Evolutionary conservation across 2,329 filamentous ascomycete genomes (phyloP), one percentile per base, ranked within the genome.

Genomic region (Arthrobotrys musiformis): DNA sequence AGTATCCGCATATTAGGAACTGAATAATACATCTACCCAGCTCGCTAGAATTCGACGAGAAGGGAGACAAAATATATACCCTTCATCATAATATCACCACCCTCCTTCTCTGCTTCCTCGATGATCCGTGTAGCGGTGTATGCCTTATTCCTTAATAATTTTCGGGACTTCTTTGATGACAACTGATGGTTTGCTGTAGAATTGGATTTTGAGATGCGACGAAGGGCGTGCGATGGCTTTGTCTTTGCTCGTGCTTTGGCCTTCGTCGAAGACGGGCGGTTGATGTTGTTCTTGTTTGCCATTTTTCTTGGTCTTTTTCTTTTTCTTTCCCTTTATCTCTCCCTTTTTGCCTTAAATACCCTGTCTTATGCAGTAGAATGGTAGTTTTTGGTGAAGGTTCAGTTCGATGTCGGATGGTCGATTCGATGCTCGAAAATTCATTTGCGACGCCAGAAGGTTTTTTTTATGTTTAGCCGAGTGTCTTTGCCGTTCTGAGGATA

Each of bases 211-310:
- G 73, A 77, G 17, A 70, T 37, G 9, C 73, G 66, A 26, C 60
- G 56, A 17, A 77, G 60, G 30, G 60, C 13, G 22, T 70, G 61
- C 0, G 73, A 77, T 2, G 73, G 73, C n/a, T 77, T 77, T 9
- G 54, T 40, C 22, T 60, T 77, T 19, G 72, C 35, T 1, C 40
- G 62, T 9, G 73, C 73, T 33, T 70, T 77, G 8, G 73, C 17
- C 28, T 77, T 77, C 0, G 73, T 56, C 7, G 46, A 24, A 5
- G 50, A 60, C 0, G 73, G 73, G 13, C 73, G 66, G 50, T 77
- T 77, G 33, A 52, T 24, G 22, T 77, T 77, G 30, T 77, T 77
- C 17, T 77, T 77, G 50, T 77, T 77, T 44, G 73, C 73, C 73
- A 77, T 77, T 42, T 46, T 46, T 46, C n/a, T n/a, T n/a, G n/a